Evolutionary conservation across 2,329 filamentous ascomycete genomes (phyloP), one percentile per base, ranked within the genome.

Genomic region (Alternaria arborescens): DNA sequence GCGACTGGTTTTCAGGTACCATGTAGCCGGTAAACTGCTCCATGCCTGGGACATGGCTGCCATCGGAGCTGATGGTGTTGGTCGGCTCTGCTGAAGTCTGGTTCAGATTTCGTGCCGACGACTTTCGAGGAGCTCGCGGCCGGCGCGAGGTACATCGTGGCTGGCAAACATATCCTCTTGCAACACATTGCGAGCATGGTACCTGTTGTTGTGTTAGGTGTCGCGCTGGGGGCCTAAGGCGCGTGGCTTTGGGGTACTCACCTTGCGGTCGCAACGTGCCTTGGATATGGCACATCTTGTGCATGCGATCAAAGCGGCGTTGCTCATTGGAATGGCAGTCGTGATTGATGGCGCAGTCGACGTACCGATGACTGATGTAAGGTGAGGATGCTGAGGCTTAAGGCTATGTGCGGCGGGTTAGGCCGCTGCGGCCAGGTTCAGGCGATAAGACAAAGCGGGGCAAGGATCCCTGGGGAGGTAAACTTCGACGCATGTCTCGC

Each of bases 121-220:
- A 44, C 30, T 28, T 59, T 40, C 52, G 43, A 36, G 52, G 52
- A 38, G 44, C 57, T 43, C 57, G 52, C 20, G 44, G 52, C 30
- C 44, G 44, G 38, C 57, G 57, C 38, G 57, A 55, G 22, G 52
- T 55, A 22, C 43, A 55, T 18, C 57, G 30, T 16, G 57, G 57
- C 40, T 59, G 52, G 18, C 57, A 59, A 18, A 55, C 44, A 18
- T 50, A 51, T 36, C 47, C 47, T 50, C 52, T 55, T 42, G 57
- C 57, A 26, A 59, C 57, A 24, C 57, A 59, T 20, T 59, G 57
- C 11, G 57, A 59, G 28, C 57, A 59, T 8, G 57, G 57, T n/a
- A 59, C 57, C 57, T 59, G 36, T 18, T 16, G 3, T 32, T n/a
- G 14, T 48, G 38, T 59, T 40, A 59, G 57, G 38, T 30, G 18